Conservation (phyloP, 495 filamentous ascomycete species). For the Hypoxylon fragiforme region DNA sequence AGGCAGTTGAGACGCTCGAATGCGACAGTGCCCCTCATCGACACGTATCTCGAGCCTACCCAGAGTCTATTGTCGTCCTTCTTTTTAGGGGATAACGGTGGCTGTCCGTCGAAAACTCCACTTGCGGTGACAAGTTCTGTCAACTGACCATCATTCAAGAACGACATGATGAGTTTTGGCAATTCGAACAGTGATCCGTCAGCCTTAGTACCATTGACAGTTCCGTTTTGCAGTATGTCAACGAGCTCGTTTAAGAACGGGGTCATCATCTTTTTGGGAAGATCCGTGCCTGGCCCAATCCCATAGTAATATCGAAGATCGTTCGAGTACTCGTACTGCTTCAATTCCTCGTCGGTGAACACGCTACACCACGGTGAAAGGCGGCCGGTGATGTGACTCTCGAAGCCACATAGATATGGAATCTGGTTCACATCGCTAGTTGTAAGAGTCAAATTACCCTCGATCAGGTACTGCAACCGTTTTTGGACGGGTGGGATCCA, state of each 20-base stretch:
- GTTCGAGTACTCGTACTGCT: conserved; percentile 60
- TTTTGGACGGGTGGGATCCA: conserved; percentile 55
- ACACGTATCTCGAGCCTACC: conserved; percentile 51
- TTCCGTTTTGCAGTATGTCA: conserved; percentile 49
- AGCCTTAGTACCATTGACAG: conserved; percentile 44
- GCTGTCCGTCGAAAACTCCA: conserved; percentile 57
- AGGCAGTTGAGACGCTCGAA: conserved; percentile 55
- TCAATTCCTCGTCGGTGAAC: conserved; percentile 56
- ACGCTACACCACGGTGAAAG: conserved; percentile 58
- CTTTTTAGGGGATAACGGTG: conserved; percentile 43
- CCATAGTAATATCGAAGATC: conserved; percentile 64
- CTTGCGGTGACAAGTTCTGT: conserved; percentile 56
- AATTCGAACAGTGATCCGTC: conserved; percentile 45
- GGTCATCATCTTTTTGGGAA: conserved; percentile 52
- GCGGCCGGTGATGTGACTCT: conserved; percentile 59
- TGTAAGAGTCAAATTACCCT: conserved; percentile 54
- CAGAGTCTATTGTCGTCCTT: conserved; percentile 46
- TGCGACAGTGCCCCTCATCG: conserved; percentile 59
- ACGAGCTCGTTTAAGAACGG: conserved; percentile 55
- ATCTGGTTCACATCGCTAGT: conserved; percentile 55
- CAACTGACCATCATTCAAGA: conserved; percentile 63
- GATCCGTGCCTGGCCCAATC: conserved; percentile 54
- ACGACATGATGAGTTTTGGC: conserved; percentile 55
- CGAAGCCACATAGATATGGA: conserved; percentile 64
- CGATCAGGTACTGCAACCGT: conserved; percentile 52